Base-by-base conservation (phyloP, 2,329 filamentous ascomycete species). In the Nannizzia gypsea region DNA sequence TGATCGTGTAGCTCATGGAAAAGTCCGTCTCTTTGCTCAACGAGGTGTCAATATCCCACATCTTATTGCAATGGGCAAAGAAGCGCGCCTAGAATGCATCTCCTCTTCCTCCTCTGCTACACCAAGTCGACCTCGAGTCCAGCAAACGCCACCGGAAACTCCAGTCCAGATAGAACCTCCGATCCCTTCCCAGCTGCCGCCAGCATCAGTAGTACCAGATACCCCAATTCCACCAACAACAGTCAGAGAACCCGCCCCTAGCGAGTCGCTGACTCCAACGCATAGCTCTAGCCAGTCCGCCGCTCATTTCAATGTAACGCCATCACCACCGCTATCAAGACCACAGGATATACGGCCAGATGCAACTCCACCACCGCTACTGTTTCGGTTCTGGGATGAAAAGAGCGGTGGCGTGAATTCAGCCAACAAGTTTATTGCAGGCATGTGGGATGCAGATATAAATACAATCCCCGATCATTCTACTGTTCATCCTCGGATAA, bases 371-470 rank as follows among this genome's bases (percentile, higher is more conserved):
- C 57, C 55, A 22, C 61, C 68, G 2, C 71, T 74, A 0, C 40
- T 73, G 0, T 75, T 70, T 55, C 63, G 73, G 11, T 74, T 69
- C 63, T 71, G 65, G 1, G 71, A 72, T 26, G 22, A 60, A 1
- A 63, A 70, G 0, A 71, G 69, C 0, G 67, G 67, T 48, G 73
- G 73, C 0, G 59, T 70, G 0, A 75, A 74, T 55, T 65, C 61
- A 0, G 61, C 50, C 1, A 60, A 36, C 1, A 13, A 62, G 0
- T 66, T 72, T n/a, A 17, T 66, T 0, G 70, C 71, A 3, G 70
- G 67, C 0, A 36, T 68, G 0, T 74, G 72, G 28, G 55, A 60
- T 1, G 13, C 13, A 34, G 15, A 34, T 31, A 1, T 9, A 20
- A 59, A 57, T 1, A 55, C 62, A 1, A 65, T 67, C 9, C 59